A percentile compares a stretch with the other conserved stretches of the same genome.
Conservation (phyloP, 768 basidiomycete species). For the Tulasnella sp. region DNA sequence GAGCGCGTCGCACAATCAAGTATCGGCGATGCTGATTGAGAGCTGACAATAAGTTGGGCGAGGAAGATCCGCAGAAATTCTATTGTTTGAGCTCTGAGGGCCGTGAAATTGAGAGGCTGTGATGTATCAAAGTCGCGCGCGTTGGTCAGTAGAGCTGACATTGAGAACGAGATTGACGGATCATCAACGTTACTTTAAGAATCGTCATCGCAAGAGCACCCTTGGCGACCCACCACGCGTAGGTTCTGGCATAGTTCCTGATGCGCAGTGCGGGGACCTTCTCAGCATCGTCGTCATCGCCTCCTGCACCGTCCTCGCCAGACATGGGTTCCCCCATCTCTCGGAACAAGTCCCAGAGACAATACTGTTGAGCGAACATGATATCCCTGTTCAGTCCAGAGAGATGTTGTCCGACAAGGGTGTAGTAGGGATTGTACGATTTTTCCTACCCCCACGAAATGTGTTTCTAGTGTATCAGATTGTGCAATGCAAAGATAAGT, state of each 20-base stretch:
- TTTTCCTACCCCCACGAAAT: too few relatives aligned
- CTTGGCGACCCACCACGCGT: constrained; percentile 90
- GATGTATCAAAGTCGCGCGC: background rate
- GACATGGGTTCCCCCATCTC: constrained; percentile 77
- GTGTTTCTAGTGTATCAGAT: too few relatives aligned
- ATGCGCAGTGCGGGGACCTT: constrained; percentile 44
- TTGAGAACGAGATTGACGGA: background rate
- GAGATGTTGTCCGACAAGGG: constrained; percentile 76
- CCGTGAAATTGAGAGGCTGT: constrained; percentile 81
- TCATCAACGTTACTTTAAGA: constrained; percentile 66
- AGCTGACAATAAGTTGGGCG: constrained; percentile 54
- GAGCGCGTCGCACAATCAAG: constrained; percentile 26
- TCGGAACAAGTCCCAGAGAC: constrained; percentile 92
- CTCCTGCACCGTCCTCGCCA: constrained; percentile 58
- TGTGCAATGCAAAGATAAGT: too few relatives aligned
- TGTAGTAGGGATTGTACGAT: constrained; percentile 90
- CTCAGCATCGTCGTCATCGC: constrained; percentile 29
- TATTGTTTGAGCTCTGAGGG: constrained; percentile 49
- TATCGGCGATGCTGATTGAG: constrained; percentile 62
- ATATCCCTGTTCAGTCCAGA: constrained; percentile 54
- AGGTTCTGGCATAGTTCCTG: constrained; percentile 68
- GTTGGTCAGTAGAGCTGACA: background rate
- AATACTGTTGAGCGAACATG: constrained; percentile 88
- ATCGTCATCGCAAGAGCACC: constrained; percentile 62
- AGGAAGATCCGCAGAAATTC: constrained; percentile 65